phyloP scores from a whole-genome alignment of 2,329 filamentous ascomycete species.

The Cladobotryum protrusum region DNA sequence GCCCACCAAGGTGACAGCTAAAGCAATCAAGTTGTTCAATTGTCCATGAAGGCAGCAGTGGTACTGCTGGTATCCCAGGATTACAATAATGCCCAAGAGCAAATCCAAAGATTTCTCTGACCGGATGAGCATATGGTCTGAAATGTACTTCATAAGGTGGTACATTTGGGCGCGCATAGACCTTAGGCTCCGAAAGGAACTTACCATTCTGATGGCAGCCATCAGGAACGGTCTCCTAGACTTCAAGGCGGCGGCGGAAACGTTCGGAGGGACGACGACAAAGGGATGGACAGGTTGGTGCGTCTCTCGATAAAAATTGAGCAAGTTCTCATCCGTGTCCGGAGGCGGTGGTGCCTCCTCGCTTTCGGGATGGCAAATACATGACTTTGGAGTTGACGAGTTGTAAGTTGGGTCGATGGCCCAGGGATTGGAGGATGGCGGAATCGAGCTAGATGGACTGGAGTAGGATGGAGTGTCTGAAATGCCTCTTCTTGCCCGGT shows the following conservation, averaged over 20 bases:
- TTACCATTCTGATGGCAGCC: conserved; percentile 43
- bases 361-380: conserved; percentile 39
- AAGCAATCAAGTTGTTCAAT: conserved; percentile 42
- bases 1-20: conserved; percentile 41
- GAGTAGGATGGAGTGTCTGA: conserved; percentile 4
- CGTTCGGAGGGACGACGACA: conserved; percentile 34
- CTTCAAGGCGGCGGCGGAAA: conserved; percentile 32
- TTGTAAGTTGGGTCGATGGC: conserved; percentile 39
- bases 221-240: conserved; percentile 42
- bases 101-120: conserved; percentile 46
- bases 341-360: conserved; percentile 34
- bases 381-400: conserved; percentile 38
- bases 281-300: conserved; percentile 42
- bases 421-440: conserved; percentile 19
- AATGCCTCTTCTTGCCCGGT: conserved; percentile 2
- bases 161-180: conserved; percentile 47
- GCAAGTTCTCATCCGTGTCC: conserved; percentile 40
- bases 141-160: conserved; percentile 38
- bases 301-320: conserved; percentile 38
- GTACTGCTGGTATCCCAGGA: conserved; percentile 47
- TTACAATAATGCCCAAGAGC: conserved; percentile 42
- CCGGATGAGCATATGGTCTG: conserved; percentile 43
- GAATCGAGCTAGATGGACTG: conserved; percentile 16
- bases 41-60: conserved; percentile 49
- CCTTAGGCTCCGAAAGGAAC: conserved; percentile 39